Base-by-base conservation (phyloP, 495 filamentous ascomycete species). In the Schizothecium vesticola region DNA sequence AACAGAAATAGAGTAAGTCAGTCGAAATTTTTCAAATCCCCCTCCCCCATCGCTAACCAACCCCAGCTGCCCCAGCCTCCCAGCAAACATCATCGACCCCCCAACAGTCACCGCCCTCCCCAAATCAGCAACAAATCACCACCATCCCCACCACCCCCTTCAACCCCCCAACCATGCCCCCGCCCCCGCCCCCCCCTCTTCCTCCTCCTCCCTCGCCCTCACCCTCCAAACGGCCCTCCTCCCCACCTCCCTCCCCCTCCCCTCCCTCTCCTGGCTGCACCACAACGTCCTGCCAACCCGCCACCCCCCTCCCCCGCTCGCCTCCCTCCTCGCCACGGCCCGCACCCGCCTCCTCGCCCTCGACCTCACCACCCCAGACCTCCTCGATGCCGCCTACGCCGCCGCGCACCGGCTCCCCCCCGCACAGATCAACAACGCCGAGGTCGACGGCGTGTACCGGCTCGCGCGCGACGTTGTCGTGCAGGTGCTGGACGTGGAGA, bases 401-500 rank as follows among this genome's bases (percentile, higher is more conserved):
- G 75, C 86, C 0, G 67, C 81, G 4, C 82, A 83, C 59, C 74
- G 84, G 19, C 83, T 96, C 22, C 91, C 93, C 0, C 36, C 79
- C 12, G 80, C 88, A 59, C 76, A 89, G 12, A 78, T 79, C 65
- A 79, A 87, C 68, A 80, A 82, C 0, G 69, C 51, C 55, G 55
- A 56, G 31, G 16, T 57, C 26, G 55, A 33, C 56, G 59, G 51
- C 12, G 6, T n/a, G 24, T 9, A 4, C 8, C 77, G 76, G 0
- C 78, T 96, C 0, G 51, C 78, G 0, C 83, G 82, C 0, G 83
- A 92, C 22, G 82, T 94, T 8, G 83, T 88, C 0, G 89, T 95
- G 7, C 95, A 99, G 75, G 87, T 97, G 0, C 77, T 96, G 0
- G 92, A 92, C 59, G 84, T 97, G 21, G 91, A 94, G 72, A 93